Conservation (phyloP, 208 protist species). For the Crithidia sp. region DNA sequence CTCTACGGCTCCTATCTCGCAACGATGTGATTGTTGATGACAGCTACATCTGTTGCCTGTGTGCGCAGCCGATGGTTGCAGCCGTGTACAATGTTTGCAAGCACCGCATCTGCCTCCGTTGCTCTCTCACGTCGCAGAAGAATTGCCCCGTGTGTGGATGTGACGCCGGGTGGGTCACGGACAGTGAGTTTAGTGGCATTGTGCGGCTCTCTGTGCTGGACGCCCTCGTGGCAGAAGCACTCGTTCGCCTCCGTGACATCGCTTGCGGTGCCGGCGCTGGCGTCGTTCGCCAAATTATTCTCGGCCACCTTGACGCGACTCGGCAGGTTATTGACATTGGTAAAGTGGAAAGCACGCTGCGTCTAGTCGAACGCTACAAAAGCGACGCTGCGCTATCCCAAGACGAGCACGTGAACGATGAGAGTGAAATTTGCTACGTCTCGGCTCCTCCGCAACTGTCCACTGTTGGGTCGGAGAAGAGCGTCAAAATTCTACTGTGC, state of each 20-base stretch:
- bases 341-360: not conserved
- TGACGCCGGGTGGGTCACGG: constrained; percentile 11
- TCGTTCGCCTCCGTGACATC: not conserved
- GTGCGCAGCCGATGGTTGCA: constrained; percentile 13
- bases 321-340: not conserved
- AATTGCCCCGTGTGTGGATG: constrained; percentile 5
- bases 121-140: constrained; percentile 5
- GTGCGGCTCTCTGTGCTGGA: constrained; percentile 2
- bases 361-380: constrained; percentile 1
- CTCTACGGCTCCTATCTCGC: not conserved
- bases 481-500: constrained; percentile 2
- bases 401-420: not conserved
- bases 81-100: constrained; percentile 12
- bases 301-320: constrained; percentile 5
- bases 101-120: constrained; percentile 15
- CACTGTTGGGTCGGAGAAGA: not conserved
- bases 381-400: not conserved
- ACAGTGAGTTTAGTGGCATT: constrained; percentile 12
- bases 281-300: not conserved
- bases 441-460: not conserved
- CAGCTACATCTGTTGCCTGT: constrained; percentile 7
- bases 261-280: not conserved
- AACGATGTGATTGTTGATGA: constrained; percentile 11
- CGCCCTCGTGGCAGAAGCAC: constrained; percentile 6
- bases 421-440: not conserved